Percentiles rank a stretch among this genome's conserved stretches.
phyloP scores from a whole-genome alignment of 139 green algal species.

The Coelastrella sp. region DNA sequence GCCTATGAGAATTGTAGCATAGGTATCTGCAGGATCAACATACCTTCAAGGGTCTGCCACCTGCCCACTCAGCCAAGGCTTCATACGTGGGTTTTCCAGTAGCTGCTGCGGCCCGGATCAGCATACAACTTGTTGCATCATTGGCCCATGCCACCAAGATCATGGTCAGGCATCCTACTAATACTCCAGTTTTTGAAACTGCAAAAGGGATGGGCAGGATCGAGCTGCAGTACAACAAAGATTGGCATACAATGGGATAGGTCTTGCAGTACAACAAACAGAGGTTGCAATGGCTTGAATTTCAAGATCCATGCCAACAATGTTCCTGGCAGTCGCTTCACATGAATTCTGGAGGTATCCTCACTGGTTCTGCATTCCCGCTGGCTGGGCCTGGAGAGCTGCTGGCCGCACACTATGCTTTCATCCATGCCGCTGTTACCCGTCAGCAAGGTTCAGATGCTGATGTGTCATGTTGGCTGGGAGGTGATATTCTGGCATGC shows the following conservation, averaged over 20 bases:
- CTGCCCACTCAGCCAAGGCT: conserved; percentile 68
- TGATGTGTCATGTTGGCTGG: too few relatives aligned
- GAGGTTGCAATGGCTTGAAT: too few relatives aligned
- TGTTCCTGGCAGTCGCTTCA: too few relatives aligned
- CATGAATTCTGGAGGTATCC: too few relatives aligned
- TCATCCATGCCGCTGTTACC: too few relatives aligned
- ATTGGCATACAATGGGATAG: too few relatives aligned
- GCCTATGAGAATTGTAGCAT: not conserved
- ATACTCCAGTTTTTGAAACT: conserved; percentile 74
- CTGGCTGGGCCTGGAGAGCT: too few relatives aligned
- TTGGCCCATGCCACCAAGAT: conserved; percentile 74
- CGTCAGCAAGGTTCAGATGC: too few relatives aligned
- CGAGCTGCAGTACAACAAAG: conserved; percentile 40
- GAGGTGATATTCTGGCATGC: not conserved
- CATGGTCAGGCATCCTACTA: conserved; percentile 62
- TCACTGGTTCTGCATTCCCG: too few relatives aligned
- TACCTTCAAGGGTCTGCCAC: conserved; percentile 65
- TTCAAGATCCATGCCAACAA: too few relatives aligned
- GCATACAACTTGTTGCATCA: conserved; percentile 68
- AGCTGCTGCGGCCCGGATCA: conserved; percentile 66
- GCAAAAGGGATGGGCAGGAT: conserved; percentile 84
- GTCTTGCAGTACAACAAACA: too few relatives aligned
- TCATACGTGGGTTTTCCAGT: conserved; percentile 73
- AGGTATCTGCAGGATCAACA: not conserved
- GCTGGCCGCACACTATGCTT: too few relatives aligned